A percentile compares a stretch with the other conserved stretches of the same genome.
Evolutionary conservation across 495 filamentous ascomycete genomes (phyloP).

Genomic region (Diplogelasinospora grovesii): DNA sequence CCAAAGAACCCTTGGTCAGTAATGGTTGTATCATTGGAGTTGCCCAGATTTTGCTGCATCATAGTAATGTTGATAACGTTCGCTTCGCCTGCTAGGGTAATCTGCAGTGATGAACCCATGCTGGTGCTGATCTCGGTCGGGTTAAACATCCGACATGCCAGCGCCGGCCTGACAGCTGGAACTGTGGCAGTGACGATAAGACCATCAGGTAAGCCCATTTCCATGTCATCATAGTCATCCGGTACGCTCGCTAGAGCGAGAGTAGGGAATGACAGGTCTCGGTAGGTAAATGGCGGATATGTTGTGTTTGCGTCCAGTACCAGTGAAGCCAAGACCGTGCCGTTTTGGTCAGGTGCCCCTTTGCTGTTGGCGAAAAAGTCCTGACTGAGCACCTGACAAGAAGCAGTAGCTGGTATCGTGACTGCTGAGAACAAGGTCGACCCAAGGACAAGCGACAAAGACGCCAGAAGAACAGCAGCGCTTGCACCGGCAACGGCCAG

Average conservation of each 20-base stretch:
- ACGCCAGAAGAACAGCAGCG: constrained; percentile 10
- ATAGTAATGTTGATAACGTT: background rate
- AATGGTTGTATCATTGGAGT: background rate
- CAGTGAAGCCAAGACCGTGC: constrained; percentile 12
- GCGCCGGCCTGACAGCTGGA: constrained; percentile 12
- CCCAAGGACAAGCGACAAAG: constrained; percentile 11
- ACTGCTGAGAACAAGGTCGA: constrained; percentile 11
- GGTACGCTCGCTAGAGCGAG: constrained; percentile 8
- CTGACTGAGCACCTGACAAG: constrained; percentile 8
- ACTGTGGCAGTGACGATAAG: constrained; percentile 11
- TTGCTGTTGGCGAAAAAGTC: constrained; percentile 15
- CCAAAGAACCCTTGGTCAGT: constrained; percentile 15
- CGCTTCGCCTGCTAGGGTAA: constrained; percentile 10
- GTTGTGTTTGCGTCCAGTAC: constrained; percentile 19
- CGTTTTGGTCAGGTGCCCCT: constrained; percentile 10
- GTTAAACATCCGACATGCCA: constrained; percentile 14
- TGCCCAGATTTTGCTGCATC: background rate
- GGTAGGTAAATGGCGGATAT: constrained; percentile 17
- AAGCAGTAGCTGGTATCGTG: constrained; percentile 8
- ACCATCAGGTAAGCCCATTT: constrained; percentile 6
- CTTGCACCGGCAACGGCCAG: constrained; percentile 9
- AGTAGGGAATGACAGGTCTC: constrained; percentile 17
- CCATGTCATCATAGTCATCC: constrained; percentile 3
- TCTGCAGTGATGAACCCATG: constrained; percentile 7
- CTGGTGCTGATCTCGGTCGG: constrained; percentile 12